A percentile compares a stretch with the other conserved stretches of the same genome.
Conservation (phyloP, 176 grass and related monocot species). For the Musa beccarii region DNA sequence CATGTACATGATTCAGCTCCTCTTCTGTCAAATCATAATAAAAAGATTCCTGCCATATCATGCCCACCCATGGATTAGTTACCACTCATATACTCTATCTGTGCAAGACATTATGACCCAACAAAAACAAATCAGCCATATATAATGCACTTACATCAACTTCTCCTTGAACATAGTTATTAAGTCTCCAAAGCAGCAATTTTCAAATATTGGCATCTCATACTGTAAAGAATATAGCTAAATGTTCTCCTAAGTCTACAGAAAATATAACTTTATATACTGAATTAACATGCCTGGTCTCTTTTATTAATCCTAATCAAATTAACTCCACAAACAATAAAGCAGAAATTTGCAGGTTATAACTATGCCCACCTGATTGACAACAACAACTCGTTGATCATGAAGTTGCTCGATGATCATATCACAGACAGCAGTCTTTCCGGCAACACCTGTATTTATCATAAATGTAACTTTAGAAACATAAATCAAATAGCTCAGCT, state of each 20-base stretch:
- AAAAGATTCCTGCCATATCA: conserved; percentile 5
- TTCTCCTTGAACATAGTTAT: no score
- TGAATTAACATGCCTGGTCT: no score
- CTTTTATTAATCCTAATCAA: not conserved
- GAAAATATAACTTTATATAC: no score
- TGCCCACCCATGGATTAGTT: not conserved
- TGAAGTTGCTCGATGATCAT: conserved; percentile 94
- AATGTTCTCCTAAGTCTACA: no score
- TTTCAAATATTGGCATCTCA: no score
- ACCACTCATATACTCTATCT: no score
- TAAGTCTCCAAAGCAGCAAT: no score
- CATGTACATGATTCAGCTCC: not conserved
- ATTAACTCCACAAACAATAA: not conserved
- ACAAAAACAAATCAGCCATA: no score
- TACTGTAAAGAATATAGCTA: no score
- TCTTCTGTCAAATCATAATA: conserved; percentile 2
- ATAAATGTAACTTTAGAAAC: not conserved
- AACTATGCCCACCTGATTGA: conserved; percentile 57
- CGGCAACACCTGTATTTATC: conserved; percentile 59
- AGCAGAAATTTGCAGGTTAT: not conserved
- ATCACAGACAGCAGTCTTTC: conserved; percentile 81
- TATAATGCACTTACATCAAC: no score
- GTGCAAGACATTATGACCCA: no score
- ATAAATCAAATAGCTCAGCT: no score
- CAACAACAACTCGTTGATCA: conserved; percentile 67